Evolutionary conservation across 192 early-diverging fungal species (phyloP).

Genomic region (Coemansia sp.): DNA sequence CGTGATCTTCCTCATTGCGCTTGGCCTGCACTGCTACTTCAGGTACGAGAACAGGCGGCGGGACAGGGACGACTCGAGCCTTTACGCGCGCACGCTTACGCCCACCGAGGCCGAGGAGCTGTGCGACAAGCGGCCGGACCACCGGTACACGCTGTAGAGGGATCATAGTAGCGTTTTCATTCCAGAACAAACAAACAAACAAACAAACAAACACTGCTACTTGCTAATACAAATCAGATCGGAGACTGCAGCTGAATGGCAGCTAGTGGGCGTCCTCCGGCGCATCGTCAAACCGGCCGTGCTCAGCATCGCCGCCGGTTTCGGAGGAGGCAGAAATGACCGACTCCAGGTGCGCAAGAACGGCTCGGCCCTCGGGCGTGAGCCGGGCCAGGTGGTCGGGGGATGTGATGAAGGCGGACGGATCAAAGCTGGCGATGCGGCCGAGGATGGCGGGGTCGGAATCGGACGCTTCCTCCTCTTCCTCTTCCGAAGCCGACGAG

Average conservation of each 20-base stretch:
- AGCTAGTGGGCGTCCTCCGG: conserved; percentile 2
- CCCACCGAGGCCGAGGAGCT: conserved; percentile 33
- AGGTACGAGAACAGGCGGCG: conserved; percentile 36
- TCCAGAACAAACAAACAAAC: no score
- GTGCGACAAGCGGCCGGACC: conserved; percentile 38
- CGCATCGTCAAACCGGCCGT: conserved; percentile 19
- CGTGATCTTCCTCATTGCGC: conserved; percentile 33
- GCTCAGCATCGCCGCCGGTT: not conserved
- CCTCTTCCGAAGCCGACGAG: not conserved
- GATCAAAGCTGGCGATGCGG: conserved; percentile 19
- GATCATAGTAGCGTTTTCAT: no score
- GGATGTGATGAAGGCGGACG: conserved; percentile 32
- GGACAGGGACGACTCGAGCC: conserved; percentile 14
- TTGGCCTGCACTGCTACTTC: conserved; percentile 37
- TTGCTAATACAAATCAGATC: no score
- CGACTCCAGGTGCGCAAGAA: conserved; percentile 34
- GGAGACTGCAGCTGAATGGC: no score
- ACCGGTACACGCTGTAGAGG: conserved; percentile 38
- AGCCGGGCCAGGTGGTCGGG: conserved; percentile 29
- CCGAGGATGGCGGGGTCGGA: conserved; percentile 10
- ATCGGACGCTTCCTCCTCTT: not conserved
- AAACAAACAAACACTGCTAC: no score
- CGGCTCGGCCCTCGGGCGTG: conserved; percentile 23
- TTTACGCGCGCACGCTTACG: conserved; percentile 22
- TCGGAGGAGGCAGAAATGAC: conserved; percentile 10